phyloP scores from a whole-genome alignment of 2,329 filamentous ascomycete genomes.

The Fusarium gaditjirri region DNA sequence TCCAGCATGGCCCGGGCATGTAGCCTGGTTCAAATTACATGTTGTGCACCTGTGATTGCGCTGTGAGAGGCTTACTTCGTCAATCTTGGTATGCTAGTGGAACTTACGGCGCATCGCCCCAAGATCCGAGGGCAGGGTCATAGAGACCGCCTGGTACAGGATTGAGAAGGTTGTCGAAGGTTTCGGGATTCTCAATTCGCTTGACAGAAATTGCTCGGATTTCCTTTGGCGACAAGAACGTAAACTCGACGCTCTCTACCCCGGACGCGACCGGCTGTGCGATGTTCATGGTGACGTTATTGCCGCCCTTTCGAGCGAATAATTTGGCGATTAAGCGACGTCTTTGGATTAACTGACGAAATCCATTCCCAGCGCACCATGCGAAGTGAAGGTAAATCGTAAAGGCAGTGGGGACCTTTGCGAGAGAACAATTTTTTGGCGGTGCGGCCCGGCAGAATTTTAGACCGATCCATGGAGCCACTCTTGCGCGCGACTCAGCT shows the following conservation, averaged over 20 bases:
- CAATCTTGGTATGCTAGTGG: neutral
- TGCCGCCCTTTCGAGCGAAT: conserved; percentile 29
- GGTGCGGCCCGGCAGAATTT: conserved; percentile 58
- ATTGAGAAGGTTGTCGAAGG: conserved; percentile 92
- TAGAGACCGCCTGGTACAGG: conserved; percentile 92
- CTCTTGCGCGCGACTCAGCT: conserved; percentile 26
- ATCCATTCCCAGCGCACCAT: conserved; percentile 38
- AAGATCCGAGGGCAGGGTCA: conserved; percentile 90
- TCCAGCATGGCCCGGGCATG: conserved; percentile 91
- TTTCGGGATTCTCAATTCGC: conserved; percentile 90
- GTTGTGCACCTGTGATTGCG: conserved; percentile 78
- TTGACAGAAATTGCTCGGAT: conserved; percentile 92
- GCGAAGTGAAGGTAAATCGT: conserved; percentile 30
- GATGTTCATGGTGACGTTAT: conserved; percentile 68
- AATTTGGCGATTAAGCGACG: conserved; percentile 39
- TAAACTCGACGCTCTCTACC: conserved; percentile 90
- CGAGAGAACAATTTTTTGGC: conserved; percentile 56
- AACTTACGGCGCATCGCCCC: conserved; percentile 80
- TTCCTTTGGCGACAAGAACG: conserved; percentile 82
- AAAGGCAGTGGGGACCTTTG: conserved; percentile 38
- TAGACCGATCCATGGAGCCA: conserved; percentile 23
- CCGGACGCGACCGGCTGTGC: conserved; percentile 85
- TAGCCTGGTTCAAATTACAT: conserved; percentile 83
- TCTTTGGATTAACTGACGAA: conserved; percentile 37
- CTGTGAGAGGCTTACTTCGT: conserved; percentile 15